Base-by-base conservation (phyloP, 495 filamentous ascomycete species). In the Hypoxylon lenormandii region DNA sequence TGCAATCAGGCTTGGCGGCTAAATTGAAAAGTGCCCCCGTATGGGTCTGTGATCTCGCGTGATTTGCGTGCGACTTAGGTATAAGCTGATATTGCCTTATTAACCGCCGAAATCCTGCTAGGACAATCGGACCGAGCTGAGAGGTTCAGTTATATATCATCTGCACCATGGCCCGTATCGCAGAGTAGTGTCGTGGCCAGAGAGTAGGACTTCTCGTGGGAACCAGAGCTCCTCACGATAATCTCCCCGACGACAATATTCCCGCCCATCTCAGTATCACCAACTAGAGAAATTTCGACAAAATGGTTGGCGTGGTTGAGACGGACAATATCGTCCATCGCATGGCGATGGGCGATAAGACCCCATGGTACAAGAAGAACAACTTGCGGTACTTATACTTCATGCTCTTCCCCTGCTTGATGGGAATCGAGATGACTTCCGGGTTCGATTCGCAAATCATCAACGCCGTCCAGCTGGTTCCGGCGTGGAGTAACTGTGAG, bases 381-480 rank as follows among this genome's bases (percentile, higher is more conserved):
- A 88, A 91, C 65, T 80, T 91, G 33, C 80, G 88, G 37, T 54
- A 64, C 33, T 76, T 91, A 62, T 91, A 91, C 74, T 73, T 88
- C 7, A 60, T 88, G 64, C 76, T 92, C 58, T 85, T 89, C 67
- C 86, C 88, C n/a, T 84, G 87, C 8, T 83, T 85, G 67, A 89
- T 91, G 77, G 89, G 89, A 10, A 86, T 89, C 47, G 89, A 90
- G 76, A 87, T 89, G 79, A 91, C 88, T 0, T 89, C 87, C 21
- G 89, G 89, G 0, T 91, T 91, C 72, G 88, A 91, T 74, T 88
- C 86, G 6, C 87, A 89, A 64, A 86, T 91, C 73, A 89, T 91
- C 78, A 91, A 90, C 62, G 85, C 85, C 1, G 82, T 91, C 3
- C 88, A 91, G 75, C 84, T 87, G 28, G 83, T 89, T 15, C 75